A percentile compares a stretch with the other conserved stretches of the same genome.
phyloP scores from a whole-genome alignment of 1,284 basidiomycete genomes.

The Cryptococcus depauperatus region DNA sequence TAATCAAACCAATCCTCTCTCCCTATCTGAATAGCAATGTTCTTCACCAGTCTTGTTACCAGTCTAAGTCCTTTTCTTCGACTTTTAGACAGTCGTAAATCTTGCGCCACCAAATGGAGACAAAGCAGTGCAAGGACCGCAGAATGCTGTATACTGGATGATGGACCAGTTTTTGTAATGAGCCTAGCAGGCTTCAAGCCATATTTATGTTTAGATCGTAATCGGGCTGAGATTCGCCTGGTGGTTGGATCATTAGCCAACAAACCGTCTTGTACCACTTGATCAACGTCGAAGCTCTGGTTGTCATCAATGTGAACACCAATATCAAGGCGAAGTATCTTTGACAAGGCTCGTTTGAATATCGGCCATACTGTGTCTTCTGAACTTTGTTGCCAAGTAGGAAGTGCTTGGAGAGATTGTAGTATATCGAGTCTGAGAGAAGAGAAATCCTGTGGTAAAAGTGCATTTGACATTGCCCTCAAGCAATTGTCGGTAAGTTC shows the following conservation, averaged over 20 bases:
- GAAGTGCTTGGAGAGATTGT: slow-evolving; percentile 40
- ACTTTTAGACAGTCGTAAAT: slow-evolving; percentile 36
- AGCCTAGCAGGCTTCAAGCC: not conserved
- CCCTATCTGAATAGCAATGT: slow-evolving; percentile 55
- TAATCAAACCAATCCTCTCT: slow-evolving; percentile 79
- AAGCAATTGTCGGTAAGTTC: slow-evolving; percentile 55
- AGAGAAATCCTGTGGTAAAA: slow-evolving; percentile 49
- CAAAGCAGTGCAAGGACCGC: slow-evolving; percentile 66
- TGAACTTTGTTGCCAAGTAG: not conserved
- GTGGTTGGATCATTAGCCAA: slow-evolving; percentile 44
- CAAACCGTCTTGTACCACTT: not conserved
- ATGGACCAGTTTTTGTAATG: not conserved
- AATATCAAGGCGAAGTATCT: slow-evolving; percentile 6
- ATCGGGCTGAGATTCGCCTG: slow-evolving; percentile 44
- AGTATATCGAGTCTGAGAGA: slow-evolving; percentile 55
- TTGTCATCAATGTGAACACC: not conserved
- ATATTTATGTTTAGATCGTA: slow-evolving; percentile 15
- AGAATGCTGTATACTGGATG: slow-evolving; percentile 41
- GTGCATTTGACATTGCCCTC: slow-evolving; percentile 54
- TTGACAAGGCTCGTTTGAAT: slow-evolving; percentile 8
- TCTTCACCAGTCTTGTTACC: slow-evolving; percentile 59
- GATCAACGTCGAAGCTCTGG: not conserved
- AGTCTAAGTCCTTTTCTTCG: slow-evolving; percentile 53
- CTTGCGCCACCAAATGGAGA: slow-evolving; percentile 66
- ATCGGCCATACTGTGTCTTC: slow-evolving; percentile 7